phyloP scores from a whole-genome alignment of 345 rosid genomes.

The Hibiscus mutabilis region DNA sequence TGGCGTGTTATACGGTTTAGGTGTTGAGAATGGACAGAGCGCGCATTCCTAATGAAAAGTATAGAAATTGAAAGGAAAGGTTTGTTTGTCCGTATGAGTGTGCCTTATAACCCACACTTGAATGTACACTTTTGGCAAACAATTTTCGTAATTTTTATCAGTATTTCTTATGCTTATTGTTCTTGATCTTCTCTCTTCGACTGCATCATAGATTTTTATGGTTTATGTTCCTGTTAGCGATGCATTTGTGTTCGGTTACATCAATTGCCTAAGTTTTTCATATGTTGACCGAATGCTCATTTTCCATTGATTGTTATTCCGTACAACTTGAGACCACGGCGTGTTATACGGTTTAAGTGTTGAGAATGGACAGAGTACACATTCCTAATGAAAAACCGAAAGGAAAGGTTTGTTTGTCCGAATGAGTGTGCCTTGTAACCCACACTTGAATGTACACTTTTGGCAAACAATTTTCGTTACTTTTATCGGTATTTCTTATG shows the following conservation, averaged over 20 bases:
- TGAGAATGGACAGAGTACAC: constrained; percentile 14
- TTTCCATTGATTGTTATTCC: too few species aligned
- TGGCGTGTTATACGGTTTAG: constrained; percentile 90
- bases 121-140: constrained; percentile 18
- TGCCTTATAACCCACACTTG: constrained; percentile 6
- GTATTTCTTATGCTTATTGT: background rate
- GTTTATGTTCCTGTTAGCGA: background rate
- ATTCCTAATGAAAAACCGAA: constrained; percentile 6
- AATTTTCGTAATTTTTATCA: constrained; percentile 9
- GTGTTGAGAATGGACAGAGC: constrained; percentile 26
- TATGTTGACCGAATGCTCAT: too few species aligned
- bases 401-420: constrained; percentile 6
- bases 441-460: constrained; percentile 20
- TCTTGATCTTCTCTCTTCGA: background rate
- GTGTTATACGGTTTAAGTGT: constrained; percentile 91
- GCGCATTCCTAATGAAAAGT: constrained; percentile 20
- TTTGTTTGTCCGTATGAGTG: constrained; percentile 17
- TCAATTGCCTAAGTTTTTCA: too few species aligned
- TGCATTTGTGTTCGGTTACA: too few species aligned
- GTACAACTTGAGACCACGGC: too few species aligned
- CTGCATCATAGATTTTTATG: background rate
- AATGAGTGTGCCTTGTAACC: constrained; percentile 12
- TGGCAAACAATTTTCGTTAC: background rate
- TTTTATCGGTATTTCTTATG: constrained; percentile 11
- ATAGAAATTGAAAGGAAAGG: background rate